A percentile compares a stretch with the other conserved stretches of the same genome.
These are phyloP conservation scores for Talaromyces liani DNA, from an alignment of 495 filamentous ascomycete genomes.

Conservation along the genomic window DNA sequence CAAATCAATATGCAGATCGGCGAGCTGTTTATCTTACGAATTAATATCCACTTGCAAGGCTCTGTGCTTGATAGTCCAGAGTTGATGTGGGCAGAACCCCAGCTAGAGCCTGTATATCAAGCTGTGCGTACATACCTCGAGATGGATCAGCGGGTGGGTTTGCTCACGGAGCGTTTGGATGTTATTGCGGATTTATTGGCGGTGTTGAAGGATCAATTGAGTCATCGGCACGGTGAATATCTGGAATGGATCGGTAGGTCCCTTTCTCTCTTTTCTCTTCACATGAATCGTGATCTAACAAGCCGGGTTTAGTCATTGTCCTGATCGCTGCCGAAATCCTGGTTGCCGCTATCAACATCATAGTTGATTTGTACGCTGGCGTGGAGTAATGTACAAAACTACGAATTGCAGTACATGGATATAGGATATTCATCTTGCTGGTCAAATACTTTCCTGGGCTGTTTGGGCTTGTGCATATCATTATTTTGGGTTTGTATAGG, in stretches of 20 bases:
- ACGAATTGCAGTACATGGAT: neutral
- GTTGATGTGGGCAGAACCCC: slow-evolving; percentile 96
- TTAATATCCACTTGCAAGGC: slow-evolving; percentile 96
- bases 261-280: neutral
- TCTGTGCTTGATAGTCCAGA: slow-evolving; percentile 96
- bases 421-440: neutral
- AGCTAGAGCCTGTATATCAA: slow-evolving; percentile 90
- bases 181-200: slow-evolving; percentile 93
- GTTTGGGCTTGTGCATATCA: neutral
- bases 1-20: slow-evolving; percentile 99
- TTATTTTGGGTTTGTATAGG: neutral
- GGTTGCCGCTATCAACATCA: slow-evolving; percentile 89
- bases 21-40: slow-evolving; percentile 91
- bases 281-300: neutral
- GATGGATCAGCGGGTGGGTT: slow-evolving; percentile 90
- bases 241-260: slow-evolving; percentile 87
- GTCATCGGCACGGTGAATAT: slow-evolving; percentile 92
- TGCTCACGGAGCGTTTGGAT: slow-evolving; percentile 82
- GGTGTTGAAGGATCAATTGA: slow-evolving; percentile 92
- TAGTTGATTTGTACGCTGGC: slow-evolving; percentile 88
- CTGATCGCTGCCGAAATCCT: slow-evolving; percentile 95
- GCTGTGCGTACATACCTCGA: slow-evolving; percentile 92
- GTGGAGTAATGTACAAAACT: slow-evolving; percentile 44
- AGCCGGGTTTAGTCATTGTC: slow-evolving; percentile 61
- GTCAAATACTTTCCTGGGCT: neutral